These are phyloP conservation scores for Trametes cubensis DNA, from an alignment of 768 basidiomycete genomes.

Conservation along the genomic window DNA sequence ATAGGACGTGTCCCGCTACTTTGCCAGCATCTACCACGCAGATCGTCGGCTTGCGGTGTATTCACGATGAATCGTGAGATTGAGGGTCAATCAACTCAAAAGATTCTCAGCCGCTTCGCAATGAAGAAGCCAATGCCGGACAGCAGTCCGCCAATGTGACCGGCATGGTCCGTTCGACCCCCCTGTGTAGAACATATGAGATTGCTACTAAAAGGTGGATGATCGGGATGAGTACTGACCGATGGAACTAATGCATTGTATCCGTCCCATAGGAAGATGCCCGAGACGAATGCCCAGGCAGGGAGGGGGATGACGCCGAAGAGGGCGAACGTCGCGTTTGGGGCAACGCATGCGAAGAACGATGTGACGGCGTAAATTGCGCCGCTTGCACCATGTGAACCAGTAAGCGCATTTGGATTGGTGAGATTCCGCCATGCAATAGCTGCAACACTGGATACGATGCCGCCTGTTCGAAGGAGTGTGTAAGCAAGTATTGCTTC, in stretches of 20 bases:
- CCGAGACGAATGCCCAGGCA: constrained; percentile 73
- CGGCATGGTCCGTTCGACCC: constrained; percentile 57
- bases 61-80: background rate
- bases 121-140: constrained; percentile 59
- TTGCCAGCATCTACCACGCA: no score
- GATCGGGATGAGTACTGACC: constrained; percentile 28
- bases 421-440: constrained; percentile 50
- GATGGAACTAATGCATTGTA: constrained; percentile 41
- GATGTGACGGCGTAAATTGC: constrained; percentile 74
- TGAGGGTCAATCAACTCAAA: constrained; percentile 13
- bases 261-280: constrained; percentile 64
- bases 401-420: constrained; percentile 25
- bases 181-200: constrained; percentile 40
- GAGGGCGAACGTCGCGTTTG: constrained; percentile 64
- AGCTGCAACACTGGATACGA: constrained; percentile 54
- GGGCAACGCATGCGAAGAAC: constrained; percentile 71
- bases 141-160: constrained; percentile 70
- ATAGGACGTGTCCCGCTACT: background rate
- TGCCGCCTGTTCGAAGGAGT: constrained; percentile 49
- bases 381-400: constrained; percentile 75
- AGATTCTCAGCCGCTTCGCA: constrained; percentile 28
- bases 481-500: background rate
- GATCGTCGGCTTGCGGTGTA: background rate
- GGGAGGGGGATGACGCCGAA: constrained; percentile 81
- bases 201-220: constrained; percentile 3